Evolutionary conservation across 495 filamentous ascomycete genomes (phyloP), one percentile per base, ranked within the genome.

Genomic region (Penicillium daleae): DNA sequence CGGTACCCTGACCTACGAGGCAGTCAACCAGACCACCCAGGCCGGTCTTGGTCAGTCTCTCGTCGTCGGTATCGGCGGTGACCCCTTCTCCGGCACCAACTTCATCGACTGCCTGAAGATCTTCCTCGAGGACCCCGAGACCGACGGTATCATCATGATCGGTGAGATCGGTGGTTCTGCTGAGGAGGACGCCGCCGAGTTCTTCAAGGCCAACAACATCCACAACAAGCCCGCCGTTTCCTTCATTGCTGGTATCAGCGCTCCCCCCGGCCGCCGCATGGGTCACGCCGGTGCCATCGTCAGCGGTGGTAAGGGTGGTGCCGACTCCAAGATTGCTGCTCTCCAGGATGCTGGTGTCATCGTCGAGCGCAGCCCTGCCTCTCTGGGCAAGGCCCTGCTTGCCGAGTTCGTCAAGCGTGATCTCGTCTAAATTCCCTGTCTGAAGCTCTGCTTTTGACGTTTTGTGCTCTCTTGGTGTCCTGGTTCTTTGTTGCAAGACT

Each of bases 111-210:
- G 95, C 86, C 83, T 99, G 71, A 90, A 90, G 66, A 92, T 99
- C 72, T 99, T 99, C 88, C 83, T 98, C 65, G 83, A 95, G 76
- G 96, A 99, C 78, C 86, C 90, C 73, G 93, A 97, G 78, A 99
- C 95, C 44, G 96, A 99, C 72, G 95, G 95, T 77, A 98, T 99
- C 72, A 97, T 99, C 83, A 97, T 99, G 95, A 98, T 99, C 74
- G 95, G 95, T 76, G 95, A 99, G 83, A 98, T 99, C 71, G 95
- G 95, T 77, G 95, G 95, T 64, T 91, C 90, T 54, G 95, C 95
- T 53, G 95, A 99, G 81, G 95, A 99, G 80, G 96, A 99, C 65
- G 94, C 95, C 21, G 92, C 93, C 67, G 95, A 99, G 65, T 99
- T 93, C 85, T 83, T 98, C 75, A 93, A 90, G 84, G 83, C 83